Base-by-base conservation (phyloP, 129 eudicot genomes). In the Gnaphalium uliginosum region DNA sequence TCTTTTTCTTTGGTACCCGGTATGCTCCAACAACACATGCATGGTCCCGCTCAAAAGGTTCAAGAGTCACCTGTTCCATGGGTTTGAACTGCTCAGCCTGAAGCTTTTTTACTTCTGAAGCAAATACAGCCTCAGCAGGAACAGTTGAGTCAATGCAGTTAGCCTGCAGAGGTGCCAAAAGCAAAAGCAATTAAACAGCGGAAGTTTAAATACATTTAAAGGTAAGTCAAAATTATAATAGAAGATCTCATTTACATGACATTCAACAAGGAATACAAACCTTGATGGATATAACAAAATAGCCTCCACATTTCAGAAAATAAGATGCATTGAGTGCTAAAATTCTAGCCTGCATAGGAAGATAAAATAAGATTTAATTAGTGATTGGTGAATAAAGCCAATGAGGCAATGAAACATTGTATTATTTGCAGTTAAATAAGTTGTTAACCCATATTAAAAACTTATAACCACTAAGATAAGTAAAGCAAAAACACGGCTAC, bases 121-220 rank as follows among this genome's bases (percentile, higher is more conserved):
- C 98, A 83, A 90, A 93, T 9, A 90, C 96, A 39, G 92, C 95
- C 75, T 93, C 98, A 0, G 96, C 98, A 0, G 98, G 91, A 2
- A 82, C 92, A 1, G 98, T 93, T 0, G 98, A 93, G 67, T 93
- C 98, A 0, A 93, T 93, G 81, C 98, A 93, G 88, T 88, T 93
- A n/a, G 96, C 98, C 98, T 93, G 35, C 18, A 19, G 5, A 57
- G 41, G 11, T 24, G 18, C 6, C 24, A 43, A 37, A 37, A 37
- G 46, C 46, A 37, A 37, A 37, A 37, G 9, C 3, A 8, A 37
- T 37, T 37, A 37, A 37, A 37, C 46, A 37, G 13, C 14, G 3
- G 46, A 37, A 37, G 46, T 37, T 37, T 37, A 8, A 37, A 37
- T 8, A 8, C 3, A 13, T 13, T 37, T 9, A 37, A 37, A 8